Evolutionary conservation across 2,329 filamentous ascomycete genomes (phyloP).

Genomic region (Aspergillus udagawae): DNA sequence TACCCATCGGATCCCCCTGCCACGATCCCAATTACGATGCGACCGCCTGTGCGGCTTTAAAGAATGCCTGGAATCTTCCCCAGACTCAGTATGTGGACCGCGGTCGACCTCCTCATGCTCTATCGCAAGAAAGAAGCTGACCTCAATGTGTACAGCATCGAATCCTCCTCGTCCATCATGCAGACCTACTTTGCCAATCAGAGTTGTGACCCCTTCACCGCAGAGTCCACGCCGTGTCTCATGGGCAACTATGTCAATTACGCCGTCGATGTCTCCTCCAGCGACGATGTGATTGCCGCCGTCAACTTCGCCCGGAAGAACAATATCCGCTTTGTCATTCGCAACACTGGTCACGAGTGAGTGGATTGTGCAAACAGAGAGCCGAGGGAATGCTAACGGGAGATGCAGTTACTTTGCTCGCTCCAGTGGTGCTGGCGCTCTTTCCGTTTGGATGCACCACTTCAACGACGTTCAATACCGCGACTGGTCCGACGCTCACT

Average conservation of each 20-base stretch:
- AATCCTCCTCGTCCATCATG: slow-evolving; percentile 31
- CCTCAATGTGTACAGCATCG: slow-evolving; percentile 11
- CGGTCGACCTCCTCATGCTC: neutral
- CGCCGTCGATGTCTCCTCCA: slow-evolving; percentile 31
- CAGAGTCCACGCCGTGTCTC: slow-evolving; percentile 18
- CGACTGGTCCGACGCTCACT: slow-evolving; percentile 39
- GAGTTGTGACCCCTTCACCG: slow-evolving; percentile 28
- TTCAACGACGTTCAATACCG: slow-evolving; percentile 25
- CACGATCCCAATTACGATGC: slow-evolving; percentile 27
- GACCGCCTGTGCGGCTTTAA: slow-evolving; percentile 16
- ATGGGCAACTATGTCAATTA: slow-evolving; percentile 32
- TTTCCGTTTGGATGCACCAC: slow-evolving; percentile 33
- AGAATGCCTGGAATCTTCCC: slow-evolving; percentile 24
- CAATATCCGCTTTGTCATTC: slow-evolving; percentile 50
- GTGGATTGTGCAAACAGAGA: neutral
- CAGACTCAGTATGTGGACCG: slow-evolving; percentile 21
- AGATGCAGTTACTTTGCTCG: slow-evolving; percentile 45
- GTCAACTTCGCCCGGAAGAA: slow-evolving; percentile 44
- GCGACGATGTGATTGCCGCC: slow-evolving; percentile 24
- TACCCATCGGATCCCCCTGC: slow-evolving; percentile 37
- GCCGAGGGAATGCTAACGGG: neutral
- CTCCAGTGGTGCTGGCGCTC: slow-evolving; percentile 55
- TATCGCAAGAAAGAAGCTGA: neutral
- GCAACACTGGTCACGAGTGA: slow-evolving; percentile 42
- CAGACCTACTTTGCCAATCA: slow-evolving; percentile 30